Evolutionary conservation across 1,284 basidiomycete species (phyloP), one percentile per base, ranked within the genome.

Genomic region (Fomitopsis betulina): DNA sequence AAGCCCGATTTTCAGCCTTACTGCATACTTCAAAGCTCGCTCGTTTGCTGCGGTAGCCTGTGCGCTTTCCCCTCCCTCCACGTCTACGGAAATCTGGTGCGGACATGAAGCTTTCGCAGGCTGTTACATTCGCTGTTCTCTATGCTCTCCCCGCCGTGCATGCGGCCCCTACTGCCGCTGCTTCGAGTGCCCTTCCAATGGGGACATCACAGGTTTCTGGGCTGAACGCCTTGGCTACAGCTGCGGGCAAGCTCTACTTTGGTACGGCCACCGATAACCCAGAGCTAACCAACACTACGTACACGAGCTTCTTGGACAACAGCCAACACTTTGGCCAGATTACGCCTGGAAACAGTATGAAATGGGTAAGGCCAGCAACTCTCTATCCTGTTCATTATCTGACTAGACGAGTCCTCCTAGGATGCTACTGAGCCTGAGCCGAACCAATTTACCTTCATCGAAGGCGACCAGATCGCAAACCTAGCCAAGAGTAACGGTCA

Each of bases 211-310:
- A 65, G 13, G 69, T 66, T 3, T 63, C 67, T 5, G 67, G 65
- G 32, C 68, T 82, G 13, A 69, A 78, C 61, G 65, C 65, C 5
- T 72, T 76, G 23, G 81, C 82, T 2, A 74, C 73, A 60, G 70
- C 77, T 21, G 76, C 78, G 12, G 79, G 80, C 17, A 84, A 84
- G 69, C 65, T 74, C 32, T 85, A 86, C 72, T 82, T 85, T 57
- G 84, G 84, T 32, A 75, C 79, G 15, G 83, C 83, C n/a, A 84
- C 82, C 0, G 82, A 83, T 68, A 84, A 84, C 64, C 73, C 75
- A 5, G 81, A 83, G 65, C 68, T 84, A 32, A 74, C 67, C 2
- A 77, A 85, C 60, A 60, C 68, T 0, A 62, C 77, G 6, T 85
- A 84, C 63, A 69, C 75, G 33, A 61, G 65, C 17, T 69, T 71